These are phyloP conservation scores for Neopestalotiopsis sp. DNA, from an alignment of 2,329 filamentous ascomycete species.

Conservation along the genomic window DNA sequence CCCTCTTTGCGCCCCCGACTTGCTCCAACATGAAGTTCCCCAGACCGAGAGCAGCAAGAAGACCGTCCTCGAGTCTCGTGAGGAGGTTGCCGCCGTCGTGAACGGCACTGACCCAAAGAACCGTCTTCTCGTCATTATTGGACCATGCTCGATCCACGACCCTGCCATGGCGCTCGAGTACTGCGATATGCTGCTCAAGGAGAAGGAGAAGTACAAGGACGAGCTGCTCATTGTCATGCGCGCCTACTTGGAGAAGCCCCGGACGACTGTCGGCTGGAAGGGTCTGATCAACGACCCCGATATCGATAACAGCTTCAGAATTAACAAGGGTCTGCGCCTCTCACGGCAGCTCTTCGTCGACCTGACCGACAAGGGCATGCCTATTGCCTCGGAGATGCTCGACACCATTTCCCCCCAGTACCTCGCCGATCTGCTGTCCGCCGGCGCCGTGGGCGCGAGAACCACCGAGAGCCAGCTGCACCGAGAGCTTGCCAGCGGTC, in stretches of 20 bases:
- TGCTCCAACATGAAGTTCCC: conserved; percentile 91
- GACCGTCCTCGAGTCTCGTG: conserved; percentile 66
- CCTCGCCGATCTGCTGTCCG: conserved; percentile 87
- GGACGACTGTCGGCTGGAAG: conserved; percentile 98
- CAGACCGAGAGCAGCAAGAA: conserved; percentile 61
- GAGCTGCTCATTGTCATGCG: conserved; percentile 97
- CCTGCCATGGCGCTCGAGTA: conserved; percentile 90
- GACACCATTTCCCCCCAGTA: conserved; percentile 99
- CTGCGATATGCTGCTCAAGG: conserved; percentile 79
- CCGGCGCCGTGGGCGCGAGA: conserved; percentile 92
- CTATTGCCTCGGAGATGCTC: conserved; percentile 95
- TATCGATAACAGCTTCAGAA: conserved; percentile 97
- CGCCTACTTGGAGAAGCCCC: conserved; percentile 96
- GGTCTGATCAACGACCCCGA: conserved; percentile 98
- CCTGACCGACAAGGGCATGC: conserved; percentile 90
- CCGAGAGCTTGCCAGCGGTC: conserved; percentile 88
- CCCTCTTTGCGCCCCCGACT: conserved; percentile 87
- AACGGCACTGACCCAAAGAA: conserved; percentile 68
- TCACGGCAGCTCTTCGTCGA: conserved; percentile 93
- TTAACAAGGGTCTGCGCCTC: conserved; percentile 93
- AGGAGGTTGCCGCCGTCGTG: conserved; percentile 72
- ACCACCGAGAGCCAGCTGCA: conserved; percentile 97
- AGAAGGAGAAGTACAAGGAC: conserved; percentile 87
- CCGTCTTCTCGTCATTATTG: conserved; percentile 76
- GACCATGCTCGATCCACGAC: conserved; percentile 97